Base-by-base conservation (phyloP, 306 rosid species). In the Herpetospermum pedunculosum region DNA sequence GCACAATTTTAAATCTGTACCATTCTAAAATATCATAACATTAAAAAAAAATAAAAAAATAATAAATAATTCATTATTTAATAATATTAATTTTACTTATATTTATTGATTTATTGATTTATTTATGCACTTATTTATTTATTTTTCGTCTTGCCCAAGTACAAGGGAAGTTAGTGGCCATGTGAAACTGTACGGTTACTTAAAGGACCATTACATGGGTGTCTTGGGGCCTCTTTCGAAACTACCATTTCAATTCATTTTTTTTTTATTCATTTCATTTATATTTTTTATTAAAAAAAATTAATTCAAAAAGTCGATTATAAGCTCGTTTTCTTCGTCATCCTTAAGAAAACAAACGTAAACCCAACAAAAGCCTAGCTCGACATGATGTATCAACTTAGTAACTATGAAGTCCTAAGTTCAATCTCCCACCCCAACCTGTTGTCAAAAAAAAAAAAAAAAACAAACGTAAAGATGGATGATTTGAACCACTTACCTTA, bases 141-240 rank as follows among this genome's bases (percentile, higher is more conserved):
- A 28, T 28, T 57, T 60, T 30, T n/a, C 38, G 43, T 32, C 35
- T 60, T 60, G 25, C 68, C 68, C 37, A 6, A 54, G 68, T 60
- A 60, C 68, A 29, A 60, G 68, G 68, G 43, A 60, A 60, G 68
- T 29, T 60, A 32, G 68, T 60, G 68, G 68, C 43, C 68, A 60
- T 32, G 68, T 60, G 68, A 60, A 14, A 16, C 68, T 30, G 68
- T 16, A 60, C 23, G 68, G 35, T 11, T 30, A 60, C 23, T 14
- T 32, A 15, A 54, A 13, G 65, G 43, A 29, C 68, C 25, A 30
- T 60, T 60, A 32, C 12, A 32, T 13, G 5, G 43, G 43, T 60
- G 40, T 32, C 35, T 32, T 5, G 23, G 12, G 23, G 9, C 60
- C 54, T 55, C 14, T 55, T 55, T 55, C n/a, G 37, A 55, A 55